Evolutionary conservation across 306 rosid species (phyloP).

Genomic region (barrel medic (Medicago truncatula)): MtrunA17r5.0-ANR NC_053049.1:37202001-37202500

Average conservation of each 20-base stretch:
- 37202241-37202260: background rate
- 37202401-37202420: slow-evolving; percentile 89
- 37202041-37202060: slow-evolving; percentile 2
- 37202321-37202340: slow-evolving; percentile 48
- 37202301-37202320: background rate
- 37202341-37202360: slow-evolving; percentile 87
- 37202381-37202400: slow-evolving; percentile 57
- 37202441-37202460: slow-evolving; percentile 86
- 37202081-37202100: slow-evolving; percentile 6
- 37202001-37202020: no score
- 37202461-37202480: slow-evolving; percentile 90
- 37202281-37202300: slow-evolving; percentile 4
- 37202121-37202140: slow-evolving; percentile 1
- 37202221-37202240: slow-evolving; percentile 12
- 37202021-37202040: background rate
- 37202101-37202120: slow-evolving; percentile 7
- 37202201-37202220: no score
- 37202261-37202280: background rate
- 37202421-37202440: slow-evolving; percentile 92
- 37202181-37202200: background rate
- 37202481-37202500: slow-evolving; percentile 79
- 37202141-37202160: background rate
- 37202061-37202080: background rate
- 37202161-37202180: slow-evolving; percentile 10
- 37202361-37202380: slow-evolving; percentile 62